These are phyloP conservation scores for Rhizopogon roseolus DNA, from an alignment of 768 basidiomycete genomes.

Conservation along the genomic window DNA sequence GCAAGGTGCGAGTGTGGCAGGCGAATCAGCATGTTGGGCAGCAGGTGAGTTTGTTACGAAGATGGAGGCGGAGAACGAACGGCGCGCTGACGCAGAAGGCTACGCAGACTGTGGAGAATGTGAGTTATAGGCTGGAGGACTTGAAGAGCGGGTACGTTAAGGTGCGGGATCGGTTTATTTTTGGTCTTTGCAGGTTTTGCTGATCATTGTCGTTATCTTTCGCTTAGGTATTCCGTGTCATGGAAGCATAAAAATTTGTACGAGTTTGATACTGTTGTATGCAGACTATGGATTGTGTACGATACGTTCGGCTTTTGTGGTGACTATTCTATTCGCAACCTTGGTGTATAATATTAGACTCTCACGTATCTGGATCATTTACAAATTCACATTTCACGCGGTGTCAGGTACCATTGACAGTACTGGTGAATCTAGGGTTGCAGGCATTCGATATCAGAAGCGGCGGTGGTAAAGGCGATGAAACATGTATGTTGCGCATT, in stretches of 20 bases:
- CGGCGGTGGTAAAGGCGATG: too few species aligned
- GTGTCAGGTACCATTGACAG: too few species aligned
- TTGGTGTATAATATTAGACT: neutral
- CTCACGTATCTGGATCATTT: neutral
- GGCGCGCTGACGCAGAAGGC: conserved; percentile 31
- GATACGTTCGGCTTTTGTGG: neutral
- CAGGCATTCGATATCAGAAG: too few species aligned
- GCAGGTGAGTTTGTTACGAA: conserved; percentile 48
- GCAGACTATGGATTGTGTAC: neutral
- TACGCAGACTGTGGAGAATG: conserved; percentile 59
- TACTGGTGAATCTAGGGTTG: too few species aligned
- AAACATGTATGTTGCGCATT: too few species aligned
- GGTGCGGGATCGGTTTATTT: conserved; percentile 34
- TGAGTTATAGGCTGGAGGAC: conserved; percentile 88
- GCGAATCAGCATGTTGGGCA: conserved; percentile 84
- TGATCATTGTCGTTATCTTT: conserved; percentile 5
- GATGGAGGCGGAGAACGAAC: conserved; percentile 25
- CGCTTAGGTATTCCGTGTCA: conserved; percentile 33
- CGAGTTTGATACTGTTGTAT: neutral
- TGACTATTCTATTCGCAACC: neutral
- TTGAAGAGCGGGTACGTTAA: conserved; percentile 80
- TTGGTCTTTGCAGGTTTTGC: neutral
- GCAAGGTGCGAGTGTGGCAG: conserved; percentile 79
- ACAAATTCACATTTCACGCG: too few species aligned
- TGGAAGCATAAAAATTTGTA: conserved; percentile 29